phyloP scores from a whole-genome alignment of 2,329 filamentous ascomycete genomes.

The Diaporthe helianthi region DNA sequence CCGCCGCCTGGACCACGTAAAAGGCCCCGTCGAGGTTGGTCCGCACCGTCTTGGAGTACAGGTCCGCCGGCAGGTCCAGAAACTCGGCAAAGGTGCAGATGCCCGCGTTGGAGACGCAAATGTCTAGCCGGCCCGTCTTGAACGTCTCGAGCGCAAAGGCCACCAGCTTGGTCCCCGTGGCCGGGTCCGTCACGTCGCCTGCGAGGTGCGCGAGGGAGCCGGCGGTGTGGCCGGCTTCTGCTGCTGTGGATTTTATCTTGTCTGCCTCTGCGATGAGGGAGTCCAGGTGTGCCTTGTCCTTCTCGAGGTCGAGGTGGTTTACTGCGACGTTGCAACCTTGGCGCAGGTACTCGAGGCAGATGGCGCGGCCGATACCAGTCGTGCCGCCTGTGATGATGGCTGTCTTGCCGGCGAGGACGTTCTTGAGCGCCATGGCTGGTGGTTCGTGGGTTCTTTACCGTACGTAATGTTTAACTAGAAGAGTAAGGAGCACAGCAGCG shows the following conservation, averaged over 20 bases:
- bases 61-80: slow-evolving; percentile 72
- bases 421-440: slow-evolving; percentile 50
- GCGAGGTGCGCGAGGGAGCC: slow-evolving; percentile 70
- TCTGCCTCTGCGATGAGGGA: slow-evolving; percentile 61
- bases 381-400: slow-evolving; percentile 88
- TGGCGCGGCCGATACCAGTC: slow-evolving; percentile 87
- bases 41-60: slow-evolving; percentile 74
- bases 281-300: slow-evolving; percentile 58
- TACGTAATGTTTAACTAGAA: too few species aligned
- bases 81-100: slow-evolving; percentile 91
- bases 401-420: slow-evolving; percentile 75
- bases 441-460: neutral
- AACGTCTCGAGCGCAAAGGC: slow-evolving; percentile 67
- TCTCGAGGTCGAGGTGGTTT: slow-evolving; percentile 74
- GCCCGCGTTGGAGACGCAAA: slow-evolving; percentile 89
- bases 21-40: slow-evolving; percentile 92
- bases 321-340: slow-evolving; percentile 82
- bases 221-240: slow-evolving; percentile 49
- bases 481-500: neutral
- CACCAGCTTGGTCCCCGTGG: slow-evolving; percentile 74
- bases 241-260: slow-evolving; percentile 46
- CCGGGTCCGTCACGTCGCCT: slow-evolving; percentile 79
- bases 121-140: slow-evolving; percentile 64
- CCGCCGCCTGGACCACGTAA: slow-evolving; percentile 84
- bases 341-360: slow-evolving; percentile 77